A percentile compares a stretch with the other conserved stretches of the same genome.
These are phyloP conservation scores for Cyanidioschyzon merolae DNA, from an alignment of 23 red algal species.

Conservation along the genomic window DNA sequence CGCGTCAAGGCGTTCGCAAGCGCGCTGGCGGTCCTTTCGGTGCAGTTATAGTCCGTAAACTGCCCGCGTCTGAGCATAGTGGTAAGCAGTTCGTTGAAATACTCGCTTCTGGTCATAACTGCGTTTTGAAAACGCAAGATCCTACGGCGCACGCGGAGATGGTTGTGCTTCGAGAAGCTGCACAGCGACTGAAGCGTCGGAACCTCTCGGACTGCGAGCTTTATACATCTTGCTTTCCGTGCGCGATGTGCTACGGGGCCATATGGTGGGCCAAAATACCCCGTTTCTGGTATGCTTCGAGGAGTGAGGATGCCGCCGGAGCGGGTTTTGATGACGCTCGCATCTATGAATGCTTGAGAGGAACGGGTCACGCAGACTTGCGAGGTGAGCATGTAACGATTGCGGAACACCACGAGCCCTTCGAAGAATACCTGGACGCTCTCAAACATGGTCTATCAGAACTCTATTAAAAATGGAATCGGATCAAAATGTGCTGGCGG, in stretches of 20 bases:
- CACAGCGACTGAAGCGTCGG: conserved; percentile 31
- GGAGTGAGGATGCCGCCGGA: conserved; percentile 42
- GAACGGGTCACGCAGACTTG: background rate
- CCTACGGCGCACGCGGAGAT: conserved; percentile 91
- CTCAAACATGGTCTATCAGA: background rate
- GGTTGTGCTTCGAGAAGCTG: conserved; percentile 63
- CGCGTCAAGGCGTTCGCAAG: conserved; percentile 25
- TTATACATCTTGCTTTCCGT: conserved; percentile 78
- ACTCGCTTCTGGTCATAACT: conserved; percentile 50
- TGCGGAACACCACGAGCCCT: background rate
- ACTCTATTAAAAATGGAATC: background rate
- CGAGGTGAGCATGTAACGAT: background rate
- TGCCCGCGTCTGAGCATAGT: background rate
- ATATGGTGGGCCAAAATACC: conserved; percentile 58
- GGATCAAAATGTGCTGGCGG: no score
- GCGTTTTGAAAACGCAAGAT: conserved; percentile 48
- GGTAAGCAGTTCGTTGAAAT: background rate
- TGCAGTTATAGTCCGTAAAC: conserved; percentile 34
- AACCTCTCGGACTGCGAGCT: conserved; percentile 60
- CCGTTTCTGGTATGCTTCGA: conserved; percentile 33
- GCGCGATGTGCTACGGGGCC: conserved; percentile 81
- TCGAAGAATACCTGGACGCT: background rate
- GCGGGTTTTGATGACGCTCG: conserved; percentile 72
- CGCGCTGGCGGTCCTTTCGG: conserved; percentile 78
- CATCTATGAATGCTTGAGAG: conserved; percentile 26